Evolutionary conservation across 192 early-diverging fungal species (phyloP), one percentile per base, ranked within the genome.

Genomic region (Backusella circina): DNA sequence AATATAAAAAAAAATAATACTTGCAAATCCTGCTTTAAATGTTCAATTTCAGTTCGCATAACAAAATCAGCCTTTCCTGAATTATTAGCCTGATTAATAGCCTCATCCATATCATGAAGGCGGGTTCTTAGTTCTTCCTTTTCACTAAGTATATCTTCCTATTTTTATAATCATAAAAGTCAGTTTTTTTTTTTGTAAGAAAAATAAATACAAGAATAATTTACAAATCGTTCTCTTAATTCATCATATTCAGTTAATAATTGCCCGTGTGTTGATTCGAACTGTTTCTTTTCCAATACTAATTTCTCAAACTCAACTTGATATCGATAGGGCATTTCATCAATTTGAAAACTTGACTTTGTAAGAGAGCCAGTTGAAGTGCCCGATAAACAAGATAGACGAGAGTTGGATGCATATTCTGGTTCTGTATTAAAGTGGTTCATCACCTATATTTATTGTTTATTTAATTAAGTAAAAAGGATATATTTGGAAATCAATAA

Each of bases 41-140:
- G 91, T 50, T 96, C 94, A 66, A 96, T 95, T 82, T 98, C 96
- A 32, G 91, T 86, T 18, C 89, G 84, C 84, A 96, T 86, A 32
- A 97, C 72, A 75, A 95, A 97, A 74, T 98, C 95, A 15, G 90
- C 86, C 75, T 93, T 91, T 16, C 94, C 96, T 26, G 89, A 89
- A 76, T 93, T 89, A 74, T 90, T 84, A 16, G 91, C 87, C 23
- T 89, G 87, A 26, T 89, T 87, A 72, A 95, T 83, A 0, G 91
- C 86, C 39, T 84, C 82, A 76, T 97, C 95, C 83, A 95, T 84
- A 54, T 98, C 96, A 30, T 86, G 85, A 80, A 98, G 83, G 50
- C 91, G 86, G 50, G 76, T 79, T 74, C 91, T 88, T 21, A 95
- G 76, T 13, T 96, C 94, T 61, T 90, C 85, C 74, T 91, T 93